A percentile compares a stretch with the other conserved stretches of the same genome.
phyloP scores from a whole-genome alignment of 352 stramenopile species.

The Pythium folliculosum region DNA sequence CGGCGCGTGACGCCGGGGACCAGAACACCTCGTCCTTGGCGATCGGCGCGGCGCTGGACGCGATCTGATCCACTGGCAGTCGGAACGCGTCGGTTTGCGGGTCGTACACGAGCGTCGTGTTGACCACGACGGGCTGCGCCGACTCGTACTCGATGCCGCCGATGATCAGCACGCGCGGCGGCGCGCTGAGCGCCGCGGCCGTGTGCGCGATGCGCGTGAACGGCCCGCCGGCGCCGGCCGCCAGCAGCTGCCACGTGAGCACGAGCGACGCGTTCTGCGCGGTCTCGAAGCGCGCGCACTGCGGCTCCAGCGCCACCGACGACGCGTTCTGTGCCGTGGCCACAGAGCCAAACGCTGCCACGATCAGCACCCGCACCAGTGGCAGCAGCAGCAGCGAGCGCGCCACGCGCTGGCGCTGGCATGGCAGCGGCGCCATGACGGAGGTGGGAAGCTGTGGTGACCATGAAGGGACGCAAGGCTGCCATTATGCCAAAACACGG shows the following conservation, averaged over 20 bases:
- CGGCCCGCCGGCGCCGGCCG: constrained; percentile 32
- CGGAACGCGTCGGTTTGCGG: constrained; percentile 42
- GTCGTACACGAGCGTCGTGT: constrained; percentile 57
- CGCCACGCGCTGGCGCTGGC: no score
- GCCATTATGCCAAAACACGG: constrained; percentile 10
- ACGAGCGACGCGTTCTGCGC: constrained; percentile 43
- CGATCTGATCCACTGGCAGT: constrained; percentile 48
- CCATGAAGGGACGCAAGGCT: no score
- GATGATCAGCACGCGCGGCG: constrained; percentile 48
- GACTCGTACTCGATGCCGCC: constrained; percentile 75
- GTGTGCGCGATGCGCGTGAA: constrained; percentile 61
- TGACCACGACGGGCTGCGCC: constrained; percentile 58
- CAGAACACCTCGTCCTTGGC: constrained; percentile 52
- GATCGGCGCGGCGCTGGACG: constrained; percentile 33
- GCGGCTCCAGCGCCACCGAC: constrained; percentile 21
- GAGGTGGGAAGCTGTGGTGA: no score
- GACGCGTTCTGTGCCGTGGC: background rate
- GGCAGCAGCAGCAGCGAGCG: background rate
- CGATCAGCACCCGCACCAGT: background rate
- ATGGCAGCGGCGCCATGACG: no score
- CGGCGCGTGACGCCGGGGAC: constrained; percentile 55
- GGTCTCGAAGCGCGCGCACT: constrained; percentile 35
- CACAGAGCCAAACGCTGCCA: background rate
- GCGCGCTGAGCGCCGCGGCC: constrained; percentile 32
- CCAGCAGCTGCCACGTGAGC: constrained; percentile 36